Conservation (phyloP, 495 filamentous ascomycete species). For the Aspergillus incahuasiensis region DNA sequence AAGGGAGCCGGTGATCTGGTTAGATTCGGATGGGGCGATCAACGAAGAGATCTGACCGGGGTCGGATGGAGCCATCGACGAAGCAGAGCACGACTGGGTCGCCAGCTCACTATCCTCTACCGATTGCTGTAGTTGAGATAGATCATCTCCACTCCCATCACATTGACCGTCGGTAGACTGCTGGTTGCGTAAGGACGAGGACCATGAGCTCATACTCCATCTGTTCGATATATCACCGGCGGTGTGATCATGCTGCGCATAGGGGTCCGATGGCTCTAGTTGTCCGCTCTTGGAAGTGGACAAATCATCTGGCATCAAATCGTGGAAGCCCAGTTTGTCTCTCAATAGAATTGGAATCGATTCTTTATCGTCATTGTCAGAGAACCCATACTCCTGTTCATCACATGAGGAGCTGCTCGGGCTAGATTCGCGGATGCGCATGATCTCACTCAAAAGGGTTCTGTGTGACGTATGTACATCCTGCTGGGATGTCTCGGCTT, state of each 20-base stretch:
- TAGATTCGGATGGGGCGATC: slow-evolving; percentile 26
- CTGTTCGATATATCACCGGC: slow-evolving; percentile 28
- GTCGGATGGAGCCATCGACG: slow-evolving; percentile 30
- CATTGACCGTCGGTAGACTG: slow-evolving; percentile 38
- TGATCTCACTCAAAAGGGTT: slow-evolving; percentile 48
- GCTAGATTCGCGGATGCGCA: slow-evolving; percentile 47
- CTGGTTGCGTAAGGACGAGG: slow-evolving; percentile 43
- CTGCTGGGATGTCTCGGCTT: slow-evolving; percentile 50
- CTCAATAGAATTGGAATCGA: slow-evolving; percentile 60
- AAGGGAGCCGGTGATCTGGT: slow-evolving; percentile 13
- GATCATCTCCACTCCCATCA: slow-evolving; percentile 32
- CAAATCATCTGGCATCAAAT: slow-evolving; percentile 5
- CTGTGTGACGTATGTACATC: slow-evolving; percentile 32
- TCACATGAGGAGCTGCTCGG: slow-evolving; percentile 45
- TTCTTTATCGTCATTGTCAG: slow-evolving; percentile 49
- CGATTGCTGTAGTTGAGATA: slow-evolving; percentile 18
- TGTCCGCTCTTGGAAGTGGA: slow-evolving; percentile 25
- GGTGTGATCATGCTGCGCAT: slow-evolving; percentile 15
- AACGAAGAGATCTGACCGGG: slow-evolving; percentile 21
- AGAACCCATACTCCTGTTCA: slow-evolving; percentile 48
- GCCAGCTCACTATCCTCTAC: slow-evolving; percentile 23
- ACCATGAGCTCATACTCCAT: slow-evolving; percentile 54
- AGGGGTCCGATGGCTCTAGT: slow-evolving; percentile 25
- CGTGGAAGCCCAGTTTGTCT: slow-evolving; percentile 38
- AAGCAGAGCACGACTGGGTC: slow-evolving; percentile 32